A percentile compares a stretch with the other conserved stretches of the same genome.
These are phyloP conservation scores for Epichloe hybrida DNA, from an alignment of 2,329 filamentous ascomycete species.

Conservation along the genomic window DNA sequence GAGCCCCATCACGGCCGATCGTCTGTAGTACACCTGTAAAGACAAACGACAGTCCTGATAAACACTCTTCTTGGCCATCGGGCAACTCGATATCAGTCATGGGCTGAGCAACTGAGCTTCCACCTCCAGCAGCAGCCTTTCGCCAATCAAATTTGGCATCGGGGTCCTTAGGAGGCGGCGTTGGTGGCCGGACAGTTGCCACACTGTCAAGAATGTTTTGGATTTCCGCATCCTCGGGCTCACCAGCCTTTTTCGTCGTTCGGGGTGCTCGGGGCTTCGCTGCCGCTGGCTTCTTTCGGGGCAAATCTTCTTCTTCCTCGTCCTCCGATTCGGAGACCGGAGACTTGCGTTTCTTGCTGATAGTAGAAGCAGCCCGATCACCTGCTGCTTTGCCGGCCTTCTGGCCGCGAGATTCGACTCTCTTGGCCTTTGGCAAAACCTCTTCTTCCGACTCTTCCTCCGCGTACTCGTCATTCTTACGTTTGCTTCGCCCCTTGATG, in stretches of 20 bases:
- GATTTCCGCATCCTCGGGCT: slow-evolving; percentile 53
- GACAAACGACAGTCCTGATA: slow-evolving; percentile 81
- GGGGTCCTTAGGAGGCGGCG: slow-evolving; percentile 61
- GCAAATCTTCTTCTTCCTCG: slow-evolving; percentile 42
- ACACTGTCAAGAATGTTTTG: slow-evolving; percentile 83
- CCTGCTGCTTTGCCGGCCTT: slow-evolving; percentile 16
- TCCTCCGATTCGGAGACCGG: slow-evolving; percentile 39
- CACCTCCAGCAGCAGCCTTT: slow-evolving; percentile 42
- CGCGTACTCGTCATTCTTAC: slow-evolving; percentile 60
- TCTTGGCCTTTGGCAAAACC: slow-evolving; percentile 45
- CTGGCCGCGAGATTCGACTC: slow-evolving; percentile 31
- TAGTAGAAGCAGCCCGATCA: slow-evolving; percentile 15
- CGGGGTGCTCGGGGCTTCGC: slow-evolving; percentile 45
- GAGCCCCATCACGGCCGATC: slow-evolving; percentile 72
- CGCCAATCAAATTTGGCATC: slow-evolving; percentile 71
- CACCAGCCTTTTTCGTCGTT: slow-evolving; percentile 50
- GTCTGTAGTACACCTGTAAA: slow-evolving; percentile 81
- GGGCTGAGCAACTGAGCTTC: slow-evolving; percentile 46
- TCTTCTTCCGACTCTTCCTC: slow-evolving; percentile 64
- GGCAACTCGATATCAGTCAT: slow-evolving; percentile 60
- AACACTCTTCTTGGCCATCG: slow-evolving; percentile 73
- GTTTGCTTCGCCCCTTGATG: slow-evolving; percentile 49
- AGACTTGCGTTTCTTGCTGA: slow-evolving; percentile 44
- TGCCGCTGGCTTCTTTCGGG: slow-evolving; percentile 43
- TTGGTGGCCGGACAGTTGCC: slow-evolving; percentile 67